A percentile compares a stretch with the other conserved stretches of the same genome.
These are phyloP conservation scores for Strigomonas culicis DNA, from an alignment of 208 protist genomes.

Conservation along the genomic window DNA sequence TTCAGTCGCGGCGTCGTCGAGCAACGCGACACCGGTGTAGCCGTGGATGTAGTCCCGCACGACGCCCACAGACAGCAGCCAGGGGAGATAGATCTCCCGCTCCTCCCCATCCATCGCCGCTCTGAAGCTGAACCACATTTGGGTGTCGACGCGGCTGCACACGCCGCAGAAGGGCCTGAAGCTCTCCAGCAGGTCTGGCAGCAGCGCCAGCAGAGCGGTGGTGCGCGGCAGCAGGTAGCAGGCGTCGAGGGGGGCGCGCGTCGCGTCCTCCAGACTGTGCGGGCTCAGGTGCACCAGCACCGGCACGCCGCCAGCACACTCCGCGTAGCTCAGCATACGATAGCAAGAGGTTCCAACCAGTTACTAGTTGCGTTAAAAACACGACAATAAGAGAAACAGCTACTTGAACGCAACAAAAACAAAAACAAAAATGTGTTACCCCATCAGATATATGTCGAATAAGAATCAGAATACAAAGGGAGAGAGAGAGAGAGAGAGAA, in stretches of 20 bases:
- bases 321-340: slow-evolving; percentile 17
- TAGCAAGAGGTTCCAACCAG: slow-evolving; percentile 12
- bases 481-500: neutral
- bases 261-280: slow-evolving; percentile 31
- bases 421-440: neutral
- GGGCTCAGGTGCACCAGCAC: slow-evolving; percentile 62
- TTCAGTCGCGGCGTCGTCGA: neutral
- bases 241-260: slow-evolving; percentile 32
- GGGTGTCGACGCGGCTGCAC: slow-evolving; percentile 30
- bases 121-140: slow-evolving; percentile 58
- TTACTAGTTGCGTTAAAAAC: too few species aligned
- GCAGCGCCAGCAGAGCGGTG: slow-evolving; percentile 54
- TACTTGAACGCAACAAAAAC: neutral
- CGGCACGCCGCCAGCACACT: slow-evolving; percentile 50
- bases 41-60: slow-evolving; percentile 52
- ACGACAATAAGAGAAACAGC: neutral
- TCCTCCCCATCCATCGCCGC: slow-evolving; percentile 9
- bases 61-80: slow-evolving; percentile 60
- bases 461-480: neutral
- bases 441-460: neutral
- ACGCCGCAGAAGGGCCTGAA: slow-evolving; percentile 40
- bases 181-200: slow-evolving; percentile 38
- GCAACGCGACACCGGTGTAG: too few species aligned
- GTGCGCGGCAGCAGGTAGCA: slow-evolving; percentile 65
- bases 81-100: slow-evolving; percentile 22